Percentiles rank a stretch among this genome's conserved stretches.
These are phyloP conservation scores for Protomyces lactucae-debilis DNA, from an alignment of 1,139 yeast species.

Conservation along the genomic window DNA sequence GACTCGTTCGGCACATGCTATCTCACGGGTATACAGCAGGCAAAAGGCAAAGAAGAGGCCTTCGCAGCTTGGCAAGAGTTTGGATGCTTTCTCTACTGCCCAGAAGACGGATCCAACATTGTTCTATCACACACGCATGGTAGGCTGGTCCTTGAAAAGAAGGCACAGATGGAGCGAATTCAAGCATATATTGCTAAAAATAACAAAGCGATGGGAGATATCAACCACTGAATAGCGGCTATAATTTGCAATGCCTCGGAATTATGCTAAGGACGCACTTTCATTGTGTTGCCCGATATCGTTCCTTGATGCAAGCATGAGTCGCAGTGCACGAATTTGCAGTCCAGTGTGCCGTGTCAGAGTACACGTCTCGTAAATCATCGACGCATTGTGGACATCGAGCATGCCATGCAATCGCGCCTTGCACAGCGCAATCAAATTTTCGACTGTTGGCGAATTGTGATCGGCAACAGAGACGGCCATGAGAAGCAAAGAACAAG, in stretches of 20 bases:
- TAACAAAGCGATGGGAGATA: too few relatives aligned
- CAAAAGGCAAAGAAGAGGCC: neutral
- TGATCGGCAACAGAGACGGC: constrained; percentile 1
- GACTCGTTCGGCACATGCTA: constrained; percentile 11
- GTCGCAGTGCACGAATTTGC: constrained; percentile 25
- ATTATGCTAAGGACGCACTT: too few relatives aligned
- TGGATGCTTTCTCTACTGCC: constrained; percentile 13
- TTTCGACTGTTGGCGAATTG: neutral
- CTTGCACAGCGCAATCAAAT: neutral
- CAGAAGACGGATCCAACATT: neutral
- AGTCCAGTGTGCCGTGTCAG: constrained; percentile 26
- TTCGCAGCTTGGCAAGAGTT: neutral
- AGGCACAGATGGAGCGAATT: constrained; percentile 5
- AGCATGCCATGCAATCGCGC: constrained; percentile 11
- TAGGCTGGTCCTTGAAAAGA: neutral
- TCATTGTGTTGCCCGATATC: neutral
- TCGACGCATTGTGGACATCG: constrained; percentile 3
- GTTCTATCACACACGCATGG: constrained; percentile 15
- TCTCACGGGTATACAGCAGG: neutral
- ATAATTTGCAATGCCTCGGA: too few relatives aligned
- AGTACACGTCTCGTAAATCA: constrained; percentile 21
- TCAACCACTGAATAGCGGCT: too few relatives aligned
- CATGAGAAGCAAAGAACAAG: constrained; percentile 5
- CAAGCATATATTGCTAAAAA: neutral
- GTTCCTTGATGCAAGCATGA: neutral